Evolutionary conservation across 78 protist species (phyloP), one percentile per base, ranked within the genome.

Genomic region (Chrysochromulina parva): DNA sequence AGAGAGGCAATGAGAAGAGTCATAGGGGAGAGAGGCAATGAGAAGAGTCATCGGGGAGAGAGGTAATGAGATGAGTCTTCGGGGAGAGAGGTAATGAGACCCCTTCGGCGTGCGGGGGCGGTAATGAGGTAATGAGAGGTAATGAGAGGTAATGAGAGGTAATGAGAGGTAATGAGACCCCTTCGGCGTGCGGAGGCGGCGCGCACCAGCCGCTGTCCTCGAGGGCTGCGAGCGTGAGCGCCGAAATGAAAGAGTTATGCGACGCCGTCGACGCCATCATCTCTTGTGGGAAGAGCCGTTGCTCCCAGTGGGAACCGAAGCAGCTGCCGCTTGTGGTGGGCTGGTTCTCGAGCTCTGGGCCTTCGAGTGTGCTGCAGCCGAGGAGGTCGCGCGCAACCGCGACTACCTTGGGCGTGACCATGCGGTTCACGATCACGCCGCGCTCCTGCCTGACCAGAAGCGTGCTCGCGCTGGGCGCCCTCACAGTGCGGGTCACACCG

Each of bases 211-310:
- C 69, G 26, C 60, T 22, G 54, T 80, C 87, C n/a, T 22, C n/a
- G 47, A 80, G 59, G 60, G 28, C 62, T 20, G 87, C 87, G 50
- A 80, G 69, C n/a, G 87, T 54, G 60, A 80, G n/a, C 50, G 53
- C 28, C 48, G 87, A 80, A 11, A 13, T 3, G 20, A 54, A 9
- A n/a, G 87, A 9, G 60, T 22, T 20, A 10, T 28, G 71, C 28
- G 71, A 20, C 38, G 58, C 6, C 10, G 10, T 62, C 58, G 54
- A 38, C 52, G 80, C 14, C 80, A 38, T 71, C 80, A 71, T 13
- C 54, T 71, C 71, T 7, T 20, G 9, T 20, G 28, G 10, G 71
- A 65, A 65, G 71, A 65, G 71, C 9, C 71, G 71, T 6, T 19
- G 28, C 71, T 65, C 71, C 71, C 71, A 65, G 71, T 65, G 71